Conservation (phyloP, 805 yeast species). For the Kuraishia molischiana region DNA sequence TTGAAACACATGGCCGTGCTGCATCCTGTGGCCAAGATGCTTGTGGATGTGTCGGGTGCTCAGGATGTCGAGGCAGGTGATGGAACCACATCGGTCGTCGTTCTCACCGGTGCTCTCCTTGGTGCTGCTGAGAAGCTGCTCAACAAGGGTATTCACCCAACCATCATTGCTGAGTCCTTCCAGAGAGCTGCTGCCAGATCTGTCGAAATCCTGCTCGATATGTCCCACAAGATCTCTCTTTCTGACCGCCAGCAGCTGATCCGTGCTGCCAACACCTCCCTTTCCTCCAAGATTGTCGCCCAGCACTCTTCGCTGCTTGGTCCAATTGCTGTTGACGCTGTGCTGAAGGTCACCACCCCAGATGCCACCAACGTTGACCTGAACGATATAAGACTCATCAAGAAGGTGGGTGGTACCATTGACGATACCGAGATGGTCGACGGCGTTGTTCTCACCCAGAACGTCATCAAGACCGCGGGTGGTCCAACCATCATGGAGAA, state of each 20-base stretch:
- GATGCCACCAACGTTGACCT: constrained; percentile 67
- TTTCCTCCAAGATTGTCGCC: constrained; percentile 90
- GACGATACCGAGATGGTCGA: constrained; percentile 91
- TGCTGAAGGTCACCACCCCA: constrained; percentile 56
- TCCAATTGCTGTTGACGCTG: constrained; percentile 92
- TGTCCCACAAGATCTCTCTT: constrained; percentile 76
- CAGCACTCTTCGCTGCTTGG: constrained; percentile 82
- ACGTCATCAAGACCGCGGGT: constrained; percentile 81
- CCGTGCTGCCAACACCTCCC: constrained; percentile 90
- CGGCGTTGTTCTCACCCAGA: constrained; percentile 91
- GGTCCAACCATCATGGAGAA: constrained; percentile 94
- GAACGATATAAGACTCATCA: constrained; percentile 78
- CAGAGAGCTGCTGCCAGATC: constrained; percentile 82
- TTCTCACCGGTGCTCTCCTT: constrained; percentile 84
- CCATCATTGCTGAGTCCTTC: constrained; percentile 87
- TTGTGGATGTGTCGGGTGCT: constrained; percentile 92
- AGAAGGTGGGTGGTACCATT: constrained; percentile 95
- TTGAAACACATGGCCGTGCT: constrained; percentile 95
- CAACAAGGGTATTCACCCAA: constrained; percentile 90
- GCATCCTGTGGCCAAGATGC: constrained; percentile 98
- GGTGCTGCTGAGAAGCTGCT: constrained; percentile 92
- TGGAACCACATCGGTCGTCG: constrained; percentile 97
- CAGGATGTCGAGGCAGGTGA: constrained; percentile 99
- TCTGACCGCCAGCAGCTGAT: constrained; percentile 74
- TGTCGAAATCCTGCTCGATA: constrained; percentile 70